Conservation (phyloP, 2,329 filamentous ascomycete genomes). For the Alternaria consortialis region DNA sequence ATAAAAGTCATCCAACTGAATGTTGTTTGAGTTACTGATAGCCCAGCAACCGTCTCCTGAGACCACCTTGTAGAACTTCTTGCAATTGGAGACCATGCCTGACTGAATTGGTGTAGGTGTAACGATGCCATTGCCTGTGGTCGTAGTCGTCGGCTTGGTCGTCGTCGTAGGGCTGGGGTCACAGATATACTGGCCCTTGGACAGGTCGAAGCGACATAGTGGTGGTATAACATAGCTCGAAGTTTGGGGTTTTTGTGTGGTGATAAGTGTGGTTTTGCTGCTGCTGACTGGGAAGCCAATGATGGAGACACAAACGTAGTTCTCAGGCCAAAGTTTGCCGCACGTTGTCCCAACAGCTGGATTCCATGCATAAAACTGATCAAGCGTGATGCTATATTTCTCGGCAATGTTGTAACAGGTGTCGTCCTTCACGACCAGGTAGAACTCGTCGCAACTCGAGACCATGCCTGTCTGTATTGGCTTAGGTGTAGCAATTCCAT, state of each 20-base stretch:
- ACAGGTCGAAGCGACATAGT: not conserved
- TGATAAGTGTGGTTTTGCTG: not conserved
- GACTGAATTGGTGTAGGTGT: not conserved
- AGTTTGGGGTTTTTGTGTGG: not conserved
- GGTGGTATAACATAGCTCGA: not conserved
- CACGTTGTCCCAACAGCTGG: not conserved
- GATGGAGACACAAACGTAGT: not conserved
- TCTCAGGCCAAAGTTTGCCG: not conserved
- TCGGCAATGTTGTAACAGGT: not conserved
- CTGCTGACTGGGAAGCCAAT: no score
- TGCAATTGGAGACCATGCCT: not conserved
- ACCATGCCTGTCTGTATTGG: not conserved
- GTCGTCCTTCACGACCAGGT: not conserved
- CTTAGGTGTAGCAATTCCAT: not conserved
- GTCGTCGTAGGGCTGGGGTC: no score
- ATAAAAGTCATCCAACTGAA: slow-evolving; percentile 1
- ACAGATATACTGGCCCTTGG: not conserved
- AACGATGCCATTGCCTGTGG: not conserved
- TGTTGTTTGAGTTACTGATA: not conserved
- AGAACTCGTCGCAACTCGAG: not conserved
- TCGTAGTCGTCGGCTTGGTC: not conserved
- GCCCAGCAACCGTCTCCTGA: slow-evolving; percentile 2
- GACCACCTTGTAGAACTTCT: not conserved
- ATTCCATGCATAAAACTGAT: not conserved
- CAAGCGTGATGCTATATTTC: not conserved